Evolutionary conservation across 306 rosid genomes (phyloP), one percentile per base, ranked within the genome.

Genomic region (Prunus davidiana): DNA sequence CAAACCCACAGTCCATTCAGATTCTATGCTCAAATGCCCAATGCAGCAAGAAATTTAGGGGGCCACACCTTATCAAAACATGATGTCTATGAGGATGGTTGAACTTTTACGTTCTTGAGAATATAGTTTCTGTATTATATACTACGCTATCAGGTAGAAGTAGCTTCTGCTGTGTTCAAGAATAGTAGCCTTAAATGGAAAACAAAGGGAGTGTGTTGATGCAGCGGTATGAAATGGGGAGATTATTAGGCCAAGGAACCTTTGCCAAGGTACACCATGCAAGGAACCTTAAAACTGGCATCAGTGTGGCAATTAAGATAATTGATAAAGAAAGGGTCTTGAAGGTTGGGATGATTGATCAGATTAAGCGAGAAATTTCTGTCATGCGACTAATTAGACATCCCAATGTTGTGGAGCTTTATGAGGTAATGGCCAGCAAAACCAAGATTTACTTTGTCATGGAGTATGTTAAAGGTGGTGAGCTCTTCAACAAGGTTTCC

Each of bases 231-330:
- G 99, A 96, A 55, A 34, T 91, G 32, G 99, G 99, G 74, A 88
- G 85, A 74, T 77, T 87, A 69, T 76, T 96, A 79, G 99, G 99
- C 84, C 99, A 96, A 84, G 99, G 99, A 73, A 96, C 97, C 77
- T 96, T 96, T 87, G 99, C 98, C 19, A 96, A 93, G 89, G 99
- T 96, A 61, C 87, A 96, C 82, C 75, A 89, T 87, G 98, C 91
- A 16, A 87, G 98, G 86, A 84, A 93, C 80, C 82, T 92, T 64
- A 64, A 65, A 71, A 88, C 90, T 22, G 97, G 98, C 74, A 20
- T 69, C 91, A 87, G 78, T 74, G 98, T 93, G 82, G 98, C 98
- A 75, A 83, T 96, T 43, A 96, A 96, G 85, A 73, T 91, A 3
- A 60, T 91, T 41, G 97, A 96, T 74, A 96, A 96, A 77, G 98